These are phyloP conservation scores for Bipolaris bicolor DNA, from an alignment of 2,329 filamentous ascomycete species.

Conservation along the genomic window DNA sequence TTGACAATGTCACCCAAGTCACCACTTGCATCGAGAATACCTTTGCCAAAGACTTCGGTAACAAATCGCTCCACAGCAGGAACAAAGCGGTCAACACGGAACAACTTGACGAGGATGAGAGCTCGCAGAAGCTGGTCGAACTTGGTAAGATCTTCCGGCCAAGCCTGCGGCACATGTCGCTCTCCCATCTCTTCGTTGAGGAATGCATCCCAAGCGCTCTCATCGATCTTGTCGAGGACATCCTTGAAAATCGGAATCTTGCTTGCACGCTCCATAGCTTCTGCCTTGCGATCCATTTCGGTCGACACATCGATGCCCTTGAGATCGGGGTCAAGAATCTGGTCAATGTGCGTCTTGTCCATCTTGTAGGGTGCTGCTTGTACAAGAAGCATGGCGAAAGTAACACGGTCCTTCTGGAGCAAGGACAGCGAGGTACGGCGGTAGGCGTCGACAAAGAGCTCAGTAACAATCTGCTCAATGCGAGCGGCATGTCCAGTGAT, in stretches of 20 bases:
- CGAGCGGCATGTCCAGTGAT: constrained; percentile 78
- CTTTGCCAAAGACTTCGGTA: constrained; percentile 79
- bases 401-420: constrained; percentile 92
- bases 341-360: constrained; percentile 87
- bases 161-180: constrained; percentile 77
- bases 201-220: constrained; percentile 79
- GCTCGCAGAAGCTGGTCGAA: constrained; percentile 80
- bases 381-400: constrained; percentile 90
- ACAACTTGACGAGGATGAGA: constrained; percentile 90
- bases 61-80: constrained; percentile 93
- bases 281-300: constrained; percentile 66
- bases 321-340: constrained; percentile 78
- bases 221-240: constrained; percentile 66
- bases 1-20: constrained; percentile 85
- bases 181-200: constrained; percentile 86
- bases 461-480: constrained; percentile 86
- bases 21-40: constrained; percentile 81
- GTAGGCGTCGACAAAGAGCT: constrained; percentile 90
- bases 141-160: constrained; percentile 67
- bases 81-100: constrained; percentile 93
- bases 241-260: constrained; percentile 77
- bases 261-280: constrained; percentile 70
- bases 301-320: constrained; percentile 81
- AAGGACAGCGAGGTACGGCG: constrained; percentile 92
- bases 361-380: constrained; percentile 96